Evolutionary conservation across 2,329 filamentous ascomycete species (phyloP), one percentile per base, ranked within the genome.

Genomic region (Diplodia seriata): DNA sequence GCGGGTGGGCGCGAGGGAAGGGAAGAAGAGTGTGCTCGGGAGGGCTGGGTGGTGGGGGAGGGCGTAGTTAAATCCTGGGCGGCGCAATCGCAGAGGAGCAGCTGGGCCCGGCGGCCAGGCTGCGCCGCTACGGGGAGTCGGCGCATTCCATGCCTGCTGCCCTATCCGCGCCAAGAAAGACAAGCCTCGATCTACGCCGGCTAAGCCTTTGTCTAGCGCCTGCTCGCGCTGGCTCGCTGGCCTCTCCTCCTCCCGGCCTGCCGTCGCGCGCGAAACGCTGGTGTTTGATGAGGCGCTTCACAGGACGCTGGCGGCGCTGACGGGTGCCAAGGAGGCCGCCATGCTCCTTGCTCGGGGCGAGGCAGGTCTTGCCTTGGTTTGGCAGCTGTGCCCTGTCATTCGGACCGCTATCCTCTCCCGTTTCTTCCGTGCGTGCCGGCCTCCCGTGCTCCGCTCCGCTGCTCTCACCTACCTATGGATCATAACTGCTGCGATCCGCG

Each of bases 51-150:
- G n/a, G 59, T 38, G 51, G 62, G 62, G 47, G 51, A 31, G n/a
- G n/a, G n/a, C 15, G 18, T 51, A 36, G 31, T 54, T 65, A 65
- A 65, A 65, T 54, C 11, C 29, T 43, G 15, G 31, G 23, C 14
- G 62, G 62, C 62, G 36, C 31, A 43, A 64, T 54, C 11, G n/a
- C 15, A 49, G 26, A n/a, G 36, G 36, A 12, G 36, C 59, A 20
- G 47, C 59, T 53, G 47, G 29, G 43, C 57, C 59, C 59, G 47
- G 43, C 59, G 36, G 33, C 50, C 59, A 51, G 47, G 47, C 59
- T 63, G 59, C 59, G 59, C 59, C 59, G 59, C 59, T 62, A 43
- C 59, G 59, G 59, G 59, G 43, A 62, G 59, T 62, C 57, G 33
- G 43, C 47, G 40, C 23, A 33, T 38, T 38, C 26, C 26, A 26